Evolutionary conservation across 768 basidiomycete species (phyloP).

Genomic region (Crucibulum laeve): DNA sequence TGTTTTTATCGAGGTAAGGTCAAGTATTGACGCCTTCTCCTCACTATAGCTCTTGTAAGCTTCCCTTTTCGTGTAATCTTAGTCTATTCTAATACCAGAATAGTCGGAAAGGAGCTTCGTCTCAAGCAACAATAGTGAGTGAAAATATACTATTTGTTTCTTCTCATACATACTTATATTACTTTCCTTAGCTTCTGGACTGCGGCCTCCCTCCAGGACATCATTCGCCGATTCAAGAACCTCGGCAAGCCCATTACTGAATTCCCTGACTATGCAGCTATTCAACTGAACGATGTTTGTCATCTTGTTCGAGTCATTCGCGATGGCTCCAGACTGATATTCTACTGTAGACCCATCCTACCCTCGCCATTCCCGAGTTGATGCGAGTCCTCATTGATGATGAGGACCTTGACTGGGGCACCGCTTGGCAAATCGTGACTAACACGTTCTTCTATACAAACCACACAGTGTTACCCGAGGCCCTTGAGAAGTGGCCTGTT

Average conservation of each 20-base stretch:
- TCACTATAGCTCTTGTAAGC: constrained; percentile 38
- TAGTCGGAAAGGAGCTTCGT: constrained; percentile 83
- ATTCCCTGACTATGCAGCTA: constrained; percentile 84
- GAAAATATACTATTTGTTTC: not conserved
- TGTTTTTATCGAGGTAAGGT: not conserved
- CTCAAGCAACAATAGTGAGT: constrained; percentile 89
- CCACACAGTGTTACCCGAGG: constrained; percentile 89
- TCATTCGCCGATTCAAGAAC: constrained; percentile 91
- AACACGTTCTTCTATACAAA: constrained; percentile 96
- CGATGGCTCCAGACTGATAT: not conserved
- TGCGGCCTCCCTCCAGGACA: constrained; percentile 82
- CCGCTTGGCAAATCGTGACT: constrained; percentile 85
- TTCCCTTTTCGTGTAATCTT: not conserved
- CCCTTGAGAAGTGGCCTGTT: constrained; percentile 90
- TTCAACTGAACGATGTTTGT: constrained; percentile 90
- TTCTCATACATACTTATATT: not conserved
- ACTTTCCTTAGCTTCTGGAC: constrained; percentile 72
- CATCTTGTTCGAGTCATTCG: not conserved
- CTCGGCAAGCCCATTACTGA: constrained; percentile 73
- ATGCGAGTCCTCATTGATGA: constrained; percentile 93
- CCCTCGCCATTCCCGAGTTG: constrained; percentile 90
- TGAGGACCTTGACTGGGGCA: constrained; percentile 79
- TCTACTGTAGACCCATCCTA: constrained; percentile 79
- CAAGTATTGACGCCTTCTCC: constrained; percentile 3
- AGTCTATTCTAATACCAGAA: constrained; percentile 1